Evolutionary conservation across 371 early-diverging fungal genomes (phyloP), one percentile per base, ranked within the genome.

Genomic region (Basidiobolus meristosporus): DNA sequence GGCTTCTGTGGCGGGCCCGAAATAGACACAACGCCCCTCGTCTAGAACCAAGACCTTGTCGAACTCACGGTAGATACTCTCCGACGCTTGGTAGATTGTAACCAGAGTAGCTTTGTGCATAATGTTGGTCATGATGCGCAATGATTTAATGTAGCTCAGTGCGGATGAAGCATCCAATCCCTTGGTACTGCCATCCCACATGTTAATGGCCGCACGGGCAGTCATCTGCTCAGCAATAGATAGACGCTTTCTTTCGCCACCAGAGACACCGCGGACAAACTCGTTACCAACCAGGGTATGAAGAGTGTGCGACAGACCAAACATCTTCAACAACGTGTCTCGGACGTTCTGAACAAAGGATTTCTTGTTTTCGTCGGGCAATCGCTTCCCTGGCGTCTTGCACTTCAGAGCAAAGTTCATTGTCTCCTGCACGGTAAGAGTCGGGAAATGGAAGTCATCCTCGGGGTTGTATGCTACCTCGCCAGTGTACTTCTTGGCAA

Each of bases 121-220:
- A 7, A 62, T 54, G 32, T 70, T 66, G 23, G 65, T 62, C 52
- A 62, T 57, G 35, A 67, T 61, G 46, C 67, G 67, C 26, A 77
- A 57, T 26, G 65, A 62, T 47, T 63, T 53, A 17, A 74, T 54
- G 41, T 72, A 70, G 46, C 73, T 71, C n/a, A 74, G 57, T 36
- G 87, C 82, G 26, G 77, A 78, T 38, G 78, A 70, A n/a, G 78
- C 65, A 59, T 89, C 90, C 14, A 89, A 48, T 38, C 86, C 84
- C 40, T 67, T 68, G 14, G 77, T 78, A 31, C 77, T 67, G 39
- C 77, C 78, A 50, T 84, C 82, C 62, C 77, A 68, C 39, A 80
- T 60, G 31, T 73, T 64, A 38, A 78, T 57, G 12, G 63, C 54
- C 21, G 76, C 67, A 44, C 60, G 60, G 31, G 74, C 63, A 9